phyloP scores from a whole-genome alignment of 2,329 filamentous ascomycete species.

The Monilinia aucupariae region DNA sequence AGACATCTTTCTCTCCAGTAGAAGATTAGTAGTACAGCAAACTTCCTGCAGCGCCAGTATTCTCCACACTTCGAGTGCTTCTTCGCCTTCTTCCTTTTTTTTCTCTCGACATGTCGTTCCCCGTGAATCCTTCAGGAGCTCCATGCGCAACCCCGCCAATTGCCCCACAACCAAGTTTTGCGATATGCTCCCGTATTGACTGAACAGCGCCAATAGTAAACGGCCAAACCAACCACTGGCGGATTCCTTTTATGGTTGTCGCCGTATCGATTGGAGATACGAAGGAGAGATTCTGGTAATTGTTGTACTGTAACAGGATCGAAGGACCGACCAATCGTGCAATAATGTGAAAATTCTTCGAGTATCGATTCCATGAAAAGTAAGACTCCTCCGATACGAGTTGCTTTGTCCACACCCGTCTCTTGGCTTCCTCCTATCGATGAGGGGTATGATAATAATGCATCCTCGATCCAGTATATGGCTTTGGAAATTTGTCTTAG shows the following conservation, averaged over 20 bases:
- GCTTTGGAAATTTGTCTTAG: constrained; percentile 22
- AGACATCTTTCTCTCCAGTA: constrained; percentile 6
- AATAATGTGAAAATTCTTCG: constrained; percentile 24
- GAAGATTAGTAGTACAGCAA: too few species aligned
- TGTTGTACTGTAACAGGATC: constrained; percentile 20
- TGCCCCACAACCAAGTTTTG: constrained; percentile 10
- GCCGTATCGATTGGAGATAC: constrained; percentile 3
- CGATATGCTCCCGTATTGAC: background rate
- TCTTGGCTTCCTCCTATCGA: background rate
- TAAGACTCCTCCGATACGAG: constrained; percentile 21
- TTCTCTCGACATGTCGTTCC: constrained; percentile 1
- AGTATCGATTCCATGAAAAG: constrained; percentile 25
- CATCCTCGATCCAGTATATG: constrained; percentile 24
- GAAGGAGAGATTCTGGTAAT: constrained; percentile 17
- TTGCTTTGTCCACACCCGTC: constrained; percentile 19
- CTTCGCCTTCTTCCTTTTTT: background rate
- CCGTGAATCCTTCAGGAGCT: background rate
- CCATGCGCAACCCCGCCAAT: constrained; percentile 9
- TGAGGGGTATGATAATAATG: constrained; percentile 21
- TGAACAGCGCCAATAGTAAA: constrained; percentile 10
- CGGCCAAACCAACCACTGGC: constrained; percentile 10
- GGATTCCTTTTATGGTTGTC: background rate
- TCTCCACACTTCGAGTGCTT: background rate
- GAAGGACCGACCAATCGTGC: constrained; percentile 19
- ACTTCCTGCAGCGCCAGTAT: background rate